Evolutionary conservation across 2,329 filamentous ascomycete species (phyloP), one percentile per base, ranked within the genome.

Genomic region (Colletotrichum caudatum): DNA sequence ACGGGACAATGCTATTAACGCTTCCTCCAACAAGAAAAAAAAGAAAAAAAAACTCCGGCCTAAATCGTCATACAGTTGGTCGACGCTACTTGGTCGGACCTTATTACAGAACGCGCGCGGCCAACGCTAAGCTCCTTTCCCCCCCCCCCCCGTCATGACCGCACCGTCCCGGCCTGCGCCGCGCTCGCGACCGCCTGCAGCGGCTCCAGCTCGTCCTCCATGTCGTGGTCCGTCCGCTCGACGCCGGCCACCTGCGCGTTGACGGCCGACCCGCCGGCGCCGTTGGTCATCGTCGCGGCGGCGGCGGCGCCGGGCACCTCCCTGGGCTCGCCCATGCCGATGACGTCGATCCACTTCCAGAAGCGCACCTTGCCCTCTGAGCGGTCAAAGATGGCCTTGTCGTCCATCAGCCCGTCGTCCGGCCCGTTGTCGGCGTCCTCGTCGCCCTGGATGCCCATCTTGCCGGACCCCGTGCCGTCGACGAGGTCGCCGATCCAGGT

Each of bases 321-420:
- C 7, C 66, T 76, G 11, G 78, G 73, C 12, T 74, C 75, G 35
- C 84, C 88, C 73, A 88, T 80, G 9, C 87, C 87, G 3, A 87
- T 81, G 26, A 85, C 80, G 61, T 89, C 84, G 71, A 90, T 84
- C 84, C 84, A 87, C 53, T 79, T 77, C 88, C 88, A 90, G 65
- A 82, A 79, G 3, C 83, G 82, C 9, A 89, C 82, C 1, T 74
- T 74, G 1, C 77, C 77, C 1, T 77, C 81, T 70, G 80, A 81
- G 39, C 81, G 82, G 64, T 85, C 81, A 5, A 90, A 82, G 59
- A 90, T 89, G 64, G 83, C 83, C 74, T 80, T 80, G 74, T 90
- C 88, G 58, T 88, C 81, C 50, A 79, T 73, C 39, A 85, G 76
- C 2, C 84, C 84, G 51, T 84, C 83, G 48, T 78, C 74, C 29